Conservation (phyloP, 371 early-diverging fungal species). For the Mortierella sp. region DNA sequence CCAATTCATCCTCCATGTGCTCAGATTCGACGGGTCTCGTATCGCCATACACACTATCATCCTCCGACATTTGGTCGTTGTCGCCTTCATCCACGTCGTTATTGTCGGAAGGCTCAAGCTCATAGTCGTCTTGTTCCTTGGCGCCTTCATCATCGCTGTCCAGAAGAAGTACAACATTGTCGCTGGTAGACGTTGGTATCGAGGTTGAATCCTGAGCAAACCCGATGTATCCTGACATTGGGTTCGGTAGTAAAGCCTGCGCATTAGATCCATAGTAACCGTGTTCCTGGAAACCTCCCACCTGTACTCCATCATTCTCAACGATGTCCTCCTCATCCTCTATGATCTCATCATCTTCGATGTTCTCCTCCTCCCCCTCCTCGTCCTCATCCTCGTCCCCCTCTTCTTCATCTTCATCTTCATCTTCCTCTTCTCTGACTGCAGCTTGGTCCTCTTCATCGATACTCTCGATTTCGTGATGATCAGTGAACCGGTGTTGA, state of each 20-base stretch:
- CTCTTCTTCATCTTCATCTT: background rate
- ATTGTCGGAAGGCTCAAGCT: background rate
- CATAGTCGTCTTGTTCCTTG: slow-evolving; percentile 1
- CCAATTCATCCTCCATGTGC: no score
- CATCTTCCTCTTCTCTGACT: background rate
- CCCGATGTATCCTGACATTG: background rate
- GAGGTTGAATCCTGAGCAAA: background rate
- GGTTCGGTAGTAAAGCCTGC: background rate
- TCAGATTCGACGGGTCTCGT: no score
- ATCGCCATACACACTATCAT: no score
- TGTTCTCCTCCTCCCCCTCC: slow-evolving; percentile 3
- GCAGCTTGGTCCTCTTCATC: background rate
- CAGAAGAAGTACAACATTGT: slow-evolving; percentile 8
- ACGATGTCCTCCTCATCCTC: slow-evolving; percentile 1
- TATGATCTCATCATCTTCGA: slow-evolving; percentile 2
- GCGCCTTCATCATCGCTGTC: slow-evolving; percentile 5
- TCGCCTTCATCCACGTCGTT: slow-evolving; percentile 5
- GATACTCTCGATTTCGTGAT: no score
- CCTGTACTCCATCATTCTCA: background rate
- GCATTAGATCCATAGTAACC: background rate
- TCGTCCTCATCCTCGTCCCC: background rate
- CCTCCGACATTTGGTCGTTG: slow-evolving; percentile 1
- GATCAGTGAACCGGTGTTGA: no score
- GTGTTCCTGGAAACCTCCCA: no score
- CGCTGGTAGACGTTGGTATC: background rate